Conservation (phyloP, 116 monocot genomes). For the Trichopus zeylanicus region DNA sequence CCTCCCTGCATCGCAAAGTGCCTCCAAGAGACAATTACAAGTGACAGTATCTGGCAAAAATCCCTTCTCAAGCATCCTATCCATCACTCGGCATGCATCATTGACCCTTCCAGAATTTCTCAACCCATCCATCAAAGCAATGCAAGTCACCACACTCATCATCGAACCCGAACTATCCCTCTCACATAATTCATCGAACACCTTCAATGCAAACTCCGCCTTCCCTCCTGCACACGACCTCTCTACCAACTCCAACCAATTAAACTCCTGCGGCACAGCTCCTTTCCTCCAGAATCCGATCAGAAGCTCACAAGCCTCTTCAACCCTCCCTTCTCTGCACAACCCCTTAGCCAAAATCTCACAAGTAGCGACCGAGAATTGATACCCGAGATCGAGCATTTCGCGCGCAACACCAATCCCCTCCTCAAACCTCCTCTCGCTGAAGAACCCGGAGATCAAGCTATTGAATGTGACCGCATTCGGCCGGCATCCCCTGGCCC, state of each 20-base stretch:
- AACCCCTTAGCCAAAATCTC: constrained; percentile 68
- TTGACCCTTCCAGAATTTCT: constrained; percentile 37
- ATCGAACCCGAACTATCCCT: constrained; percentile 16
- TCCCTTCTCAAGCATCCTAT: constrained; percentile 45
- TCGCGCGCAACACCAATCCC: constrained; percentile 64
- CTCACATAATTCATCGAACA: constrained; percentile 39
- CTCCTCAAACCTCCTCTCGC: constrained; percentile 33
- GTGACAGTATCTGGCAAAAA: constrained; percentile 58
- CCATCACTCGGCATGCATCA: constrained; percentile 37
- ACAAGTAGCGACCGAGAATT: constrained; percentile 44
- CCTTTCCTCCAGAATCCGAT: constrained; percentile 32
- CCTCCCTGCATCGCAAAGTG: constrained; percentile 48
- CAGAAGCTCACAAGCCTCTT: constrained; percentile 43
- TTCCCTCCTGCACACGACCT: constrained; percentile 34
- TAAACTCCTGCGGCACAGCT: constrained; percentile 44
- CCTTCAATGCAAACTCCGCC: constrained; percentile 30
- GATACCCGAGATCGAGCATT: constrained; percentile 68
- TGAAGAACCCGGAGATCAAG: constrained; percentile 57
- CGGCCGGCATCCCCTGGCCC: constrained; percentile 30
- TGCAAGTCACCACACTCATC: constrained; percentile 43
- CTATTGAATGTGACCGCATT: constrained; percentile 80
- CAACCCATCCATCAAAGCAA: constrained; percentile 56
- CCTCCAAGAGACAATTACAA: constrained; percentile 56
- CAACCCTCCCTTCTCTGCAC: constrained; percentile 24
- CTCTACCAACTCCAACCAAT: constrained; percentile 48